phyloP scores from a whole-genome alignment of 2,329 filamentous ascomycete species.

The Fusarium clavum region DNA sequence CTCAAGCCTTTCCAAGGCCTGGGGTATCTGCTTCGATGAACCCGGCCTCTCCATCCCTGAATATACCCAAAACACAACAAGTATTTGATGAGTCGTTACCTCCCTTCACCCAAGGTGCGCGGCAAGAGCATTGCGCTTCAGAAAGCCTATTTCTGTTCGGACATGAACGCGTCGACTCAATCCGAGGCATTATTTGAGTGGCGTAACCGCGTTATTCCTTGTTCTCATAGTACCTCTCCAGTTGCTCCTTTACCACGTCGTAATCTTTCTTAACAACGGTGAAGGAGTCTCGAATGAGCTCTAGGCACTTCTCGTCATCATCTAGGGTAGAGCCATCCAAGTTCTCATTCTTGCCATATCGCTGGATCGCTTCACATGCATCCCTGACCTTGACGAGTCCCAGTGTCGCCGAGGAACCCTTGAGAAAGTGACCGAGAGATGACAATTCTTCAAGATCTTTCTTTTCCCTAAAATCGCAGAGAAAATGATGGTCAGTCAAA shows the following conservation, averaged over 20 bases:
- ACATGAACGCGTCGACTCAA: background rate
- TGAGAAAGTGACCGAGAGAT: slow-evolving; percentile 91
- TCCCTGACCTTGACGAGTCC: slow-evolving; percentile 92
- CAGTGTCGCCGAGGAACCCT: slow-evolving; percentile 94
- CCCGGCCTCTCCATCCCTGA: slow-evolving; percentile 28
- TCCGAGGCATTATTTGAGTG: slow-evolving; percentile 18
- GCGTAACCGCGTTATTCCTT: slow-evolving; percentile 27
- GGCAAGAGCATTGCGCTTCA: slow-evolving; percentile 16
- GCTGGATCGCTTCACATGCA: slow-evolving; percentile 95
- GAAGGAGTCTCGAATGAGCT: slow-evolving; percentile 77
- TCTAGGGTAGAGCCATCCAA: slow-evolving; percentile 76
- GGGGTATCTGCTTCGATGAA: slow-evolving; percentile 41
- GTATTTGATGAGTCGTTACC: slow-evolving; percentile 19
- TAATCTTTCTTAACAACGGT: slow-evolving; percentile 81
- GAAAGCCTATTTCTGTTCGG: slow-evolving; percentile 2
- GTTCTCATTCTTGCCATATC: slow-evolving; percentile 86
- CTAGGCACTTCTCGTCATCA: slow-evolving; percentile 75
- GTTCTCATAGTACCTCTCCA: slow-evolving; percentile 73
- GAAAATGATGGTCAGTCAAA: background rate
- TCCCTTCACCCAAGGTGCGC: slow-evolving; percentile 1
- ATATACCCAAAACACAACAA: slow-evolving; percentile 29
- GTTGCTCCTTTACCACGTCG: slow-evolving; percentile 73
- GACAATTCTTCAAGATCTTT: slow-evolving; percentile 81
- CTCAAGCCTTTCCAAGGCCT: slow-evolving; percentile 29
- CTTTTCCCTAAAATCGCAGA: slow-evolving; percentile 63